phyloP scores from a whole-genome alignment of 306 rosid species.

The Delonix regia region DNA sequence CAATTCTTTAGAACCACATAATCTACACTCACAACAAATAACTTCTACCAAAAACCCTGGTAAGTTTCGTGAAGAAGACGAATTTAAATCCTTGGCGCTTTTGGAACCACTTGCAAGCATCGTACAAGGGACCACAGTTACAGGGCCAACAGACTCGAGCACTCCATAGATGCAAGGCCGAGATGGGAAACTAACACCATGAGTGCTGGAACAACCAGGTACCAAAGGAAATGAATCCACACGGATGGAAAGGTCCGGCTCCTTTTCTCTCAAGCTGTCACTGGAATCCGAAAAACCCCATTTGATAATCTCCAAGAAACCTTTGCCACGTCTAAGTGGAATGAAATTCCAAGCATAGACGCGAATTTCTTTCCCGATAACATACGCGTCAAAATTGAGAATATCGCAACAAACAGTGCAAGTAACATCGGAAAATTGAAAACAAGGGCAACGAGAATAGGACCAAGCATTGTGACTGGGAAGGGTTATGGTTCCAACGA shows the following conservation, averaged over 20 bases:
- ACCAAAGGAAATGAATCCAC: conserved; percentile 39
- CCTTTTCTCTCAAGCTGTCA: conserved; percentile 16
- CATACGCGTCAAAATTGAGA: conserved; percentile 50
- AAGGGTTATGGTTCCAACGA: conserved; percentile 65
- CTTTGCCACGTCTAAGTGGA: conserved; percentile 51
- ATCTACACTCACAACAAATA: conserved; percentile 61
- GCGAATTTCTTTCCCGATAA: conserved; percentile 50
- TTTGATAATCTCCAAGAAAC: conserved; percentile 76
- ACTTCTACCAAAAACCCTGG: conserved; percentile 66
- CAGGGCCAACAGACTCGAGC: conserved; percentile 62
- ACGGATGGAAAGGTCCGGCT: conserved; percentile 6
- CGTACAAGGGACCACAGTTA: conserved; percentile 57
- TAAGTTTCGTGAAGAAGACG: conserved; percentile 36
- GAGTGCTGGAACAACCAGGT: conserved; percentile 22
- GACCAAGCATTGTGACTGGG: conserved; percentile 34
- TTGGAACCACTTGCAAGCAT: conserved; percentile 32
- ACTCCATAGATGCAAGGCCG: conserved; percentile 51
- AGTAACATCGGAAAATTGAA: conserved; percentile 73
- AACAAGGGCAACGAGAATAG: conserved; percentile 56
- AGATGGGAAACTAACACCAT: conserved; percentile 36
- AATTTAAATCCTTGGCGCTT: conserved; percentile 19
- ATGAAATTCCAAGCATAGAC: conserved; percentile 82
- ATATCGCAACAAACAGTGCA: conserved; percentile 78
- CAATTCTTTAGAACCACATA: conserved; percentile 51
- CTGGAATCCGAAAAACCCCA: conserved; percentile 57